Evolutionary conservation across 306 rosid species (phyloP).

Genomic region (Glycyrrhiza uralensis): DNA sequence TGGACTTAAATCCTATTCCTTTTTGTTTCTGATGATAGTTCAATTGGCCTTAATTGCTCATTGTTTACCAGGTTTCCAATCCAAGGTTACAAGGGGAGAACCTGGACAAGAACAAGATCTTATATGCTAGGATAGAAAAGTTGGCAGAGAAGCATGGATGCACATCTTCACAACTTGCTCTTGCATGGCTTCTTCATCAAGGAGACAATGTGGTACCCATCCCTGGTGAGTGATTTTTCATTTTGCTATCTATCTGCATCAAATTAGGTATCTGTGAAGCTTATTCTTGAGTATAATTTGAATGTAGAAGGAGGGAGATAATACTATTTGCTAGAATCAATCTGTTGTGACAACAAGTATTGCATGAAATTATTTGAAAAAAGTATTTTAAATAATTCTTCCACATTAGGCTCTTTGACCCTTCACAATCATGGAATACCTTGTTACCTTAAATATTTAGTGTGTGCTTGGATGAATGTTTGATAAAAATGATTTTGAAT

Average conservation of each 20-base stretch:
- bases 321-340: too few species aligned
- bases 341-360: background rate
- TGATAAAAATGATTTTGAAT: too few species aligned
- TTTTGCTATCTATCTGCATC: background rate
- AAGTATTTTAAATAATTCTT: too few species aligned
- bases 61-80: slow-evolving; percentile 30
- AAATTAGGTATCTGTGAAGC: background rate
- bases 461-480: too few species aligned
- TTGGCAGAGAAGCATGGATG: slow-evolving; percentile 56
- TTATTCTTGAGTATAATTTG: background rate
- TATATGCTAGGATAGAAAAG: slow-evolving; percentile 39
- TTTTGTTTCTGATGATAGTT: background rate
- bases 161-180: slow-evolving; percentile 57
- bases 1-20: background rate
- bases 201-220: slow-evolving; percentile 61
- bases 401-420: too few species aligned
- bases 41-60: background rate
- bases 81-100: slow-evolving; percentile 64
- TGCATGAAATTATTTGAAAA: too few species aligned
- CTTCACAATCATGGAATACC: background rate
- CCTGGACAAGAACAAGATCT: slow-evolving; percentile 52
- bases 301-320: background rate
- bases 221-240: slow-evolving; percentile 47
- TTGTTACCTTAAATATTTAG: background rate
- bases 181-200: slow-evolving; percentile 63